A percentile compares a stretch with the other conserved stretches of the same genome.
Evolutionary conservation across 805 yeast genomes (phyloP).

Genomic region (Sugiyamaella lignohabitans): DNA sequence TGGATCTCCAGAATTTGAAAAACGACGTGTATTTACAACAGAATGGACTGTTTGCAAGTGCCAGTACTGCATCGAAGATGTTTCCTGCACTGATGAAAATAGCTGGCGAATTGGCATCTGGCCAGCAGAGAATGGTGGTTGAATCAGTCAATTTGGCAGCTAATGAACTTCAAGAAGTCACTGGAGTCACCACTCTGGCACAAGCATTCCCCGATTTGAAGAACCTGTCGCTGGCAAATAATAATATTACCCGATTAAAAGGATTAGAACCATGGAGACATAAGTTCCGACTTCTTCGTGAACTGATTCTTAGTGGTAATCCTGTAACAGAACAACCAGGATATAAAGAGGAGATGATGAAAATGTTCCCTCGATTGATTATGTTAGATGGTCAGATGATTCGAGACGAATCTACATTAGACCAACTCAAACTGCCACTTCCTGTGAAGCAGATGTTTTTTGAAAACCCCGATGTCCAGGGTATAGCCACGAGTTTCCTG

Average conservation of each 20-base stretch:
- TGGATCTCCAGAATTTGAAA: conserved; percentile 61
- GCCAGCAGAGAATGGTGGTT: conserved; percentile 43
- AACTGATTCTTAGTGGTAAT: conserved; percentile 70
- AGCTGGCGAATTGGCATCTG: conserved; percentile 35
- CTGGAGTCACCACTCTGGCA: conserved; percentile 56
- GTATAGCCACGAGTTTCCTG: conserved; percentile 68
- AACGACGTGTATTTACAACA: conserved; percentile 54
- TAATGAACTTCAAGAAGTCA: conserved; percentile 59
- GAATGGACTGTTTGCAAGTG: conserved; percentile 59
- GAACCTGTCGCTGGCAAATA: conserved; percentile 76
- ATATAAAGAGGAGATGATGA: conserved; percentile 57
- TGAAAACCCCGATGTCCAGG: conserved; percentile 66
- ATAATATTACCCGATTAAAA: conserved; percentile 53
- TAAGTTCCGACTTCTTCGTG: conserved; percentile 67
- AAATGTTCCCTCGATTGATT: conserved; percentile 70
- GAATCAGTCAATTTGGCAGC: conserved; percentile 50
- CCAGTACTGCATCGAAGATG: conserved; percentile 66
- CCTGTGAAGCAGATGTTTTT: conserved; percentile 62
- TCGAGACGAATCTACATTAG: conserved; percentile 57
- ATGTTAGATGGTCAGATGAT: conserved; percentile 72
- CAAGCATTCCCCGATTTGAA: conserved; percentile 66
- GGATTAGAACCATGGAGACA: conserved; percentile 69
- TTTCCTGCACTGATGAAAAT: conserved; percentile 85
- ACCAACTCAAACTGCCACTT: conserved; percentile 28
- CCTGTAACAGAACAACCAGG: conserved; percentile 50